A percentile compares a stretch with the other conserved stretches of the same genome.
Conservation (phyloP, 2,329 filamentous ascomycete species). For the Leptographium lundbergii region DNA sequence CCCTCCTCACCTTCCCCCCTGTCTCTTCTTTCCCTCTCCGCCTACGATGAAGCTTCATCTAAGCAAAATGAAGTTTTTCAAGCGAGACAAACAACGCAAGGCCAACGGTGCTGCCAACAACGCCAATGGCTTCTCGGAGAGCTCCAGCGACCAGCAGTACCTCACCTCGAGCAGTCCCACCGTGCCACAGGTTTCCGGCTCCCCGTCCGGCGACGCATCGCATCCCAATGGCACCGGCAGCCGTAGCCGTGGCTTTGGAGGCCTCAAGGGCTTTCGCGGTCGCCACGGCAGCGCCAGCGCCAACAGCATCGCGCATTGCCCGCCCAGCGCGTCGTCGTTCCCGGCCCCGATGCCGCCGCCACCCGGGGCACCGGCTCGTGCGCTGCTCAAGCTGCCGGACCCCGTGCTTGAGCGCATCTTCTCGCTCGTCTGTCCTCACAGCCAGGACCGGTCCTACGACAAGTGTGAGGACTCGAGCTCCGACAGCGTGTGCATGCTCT, state of each 20-base stretch:
- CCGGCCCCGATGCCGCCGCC: not conserved
- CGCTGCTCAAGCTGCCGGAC: conserved; percentile 46
- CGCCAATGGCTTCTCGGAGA: not conserved
- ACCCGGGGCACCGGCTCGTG: conserved; percentile 26
- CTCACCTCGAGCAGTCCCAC: conserved; percentile 13
- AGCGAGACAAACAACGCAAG: conserved; percentile 20
- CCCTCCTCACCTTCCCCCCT: not conserved
- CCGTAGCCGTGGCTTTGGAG: conserved; percentile 4
- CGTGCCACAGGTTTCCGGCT: not conserved
- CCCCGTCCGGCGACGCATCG: not conserved
- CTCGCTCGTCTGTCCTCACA: conserved; percentile 70
- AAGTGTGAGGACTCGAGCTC: conserved; percentile 70
- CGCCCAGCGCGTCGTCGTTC: not conserved
- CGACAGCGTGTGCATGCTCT: conserved; percentile 80
- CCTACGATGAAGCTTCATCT: conserved; percentile 4
- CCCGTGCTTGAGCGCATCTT: conserved; percentile 69
- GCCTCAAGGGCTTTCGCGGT: conserved; percentile 4
- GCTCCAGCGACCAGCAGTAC: conserved; percentile 12
- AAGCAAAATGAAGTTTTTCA: conserved; percentile 21
- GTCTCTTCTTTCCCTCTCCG: not conserved
- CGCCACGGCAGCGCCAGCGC: not conserved
- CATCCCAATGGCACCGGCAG: not conserved
- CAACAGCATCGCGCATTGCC: not conserved
- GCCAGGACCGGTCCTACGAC: conserved; percentile 63
- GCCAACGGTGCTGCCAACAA: conserved; percentile 6